phyloP scores from a whole-genome alignment of 331 rosid genomes.

The Prunus yedoensis region DNA sequence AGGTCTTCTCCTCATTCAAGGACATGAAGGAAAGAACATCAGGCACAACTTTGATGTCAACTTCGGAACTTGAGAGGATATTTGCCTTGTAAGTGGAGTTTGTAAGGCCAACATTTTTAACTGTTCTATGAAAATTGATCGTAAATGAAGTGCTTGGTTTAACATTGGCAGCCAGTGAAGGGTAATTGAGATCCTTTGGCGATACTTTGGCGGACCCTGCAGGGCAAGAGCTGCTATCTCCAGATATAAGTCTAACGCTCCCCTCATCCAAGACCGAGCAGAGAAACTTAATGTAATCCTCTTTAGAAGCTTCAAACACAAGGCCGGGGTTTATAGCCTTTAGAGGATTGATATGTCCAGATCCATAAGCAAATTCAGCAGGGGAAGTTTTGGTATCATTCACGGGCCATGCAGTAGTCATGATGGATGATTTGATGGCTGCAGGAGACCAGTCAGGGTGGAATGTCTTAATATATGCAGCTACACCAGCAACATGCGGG shows the following conservation, averaged over 20 bases:
- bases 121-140: conserved; percentile 20
- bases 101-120: conserved; percentile 36
- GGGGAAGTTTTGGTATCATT: not conserved
- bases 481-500: conserved; percentile 46
- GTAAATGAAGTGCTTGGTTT: not conserved
- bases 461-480: conserved; percentile 40
- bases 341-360: conserved; percentile 14
- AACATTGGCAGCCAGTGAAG: not conserved
- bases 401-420: conserved; percentile 33
- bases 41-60: conserved; percentile 11
- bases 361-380: conserved; percentile 6
- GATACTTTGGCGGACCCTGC: not conserved
- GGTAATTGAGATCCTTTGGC: conserved; percentile 1
- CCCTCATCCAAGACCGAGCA: not conserved
- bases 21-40: conserved; percentile 12
- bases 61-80: not conserved
- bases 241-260: not conserved
- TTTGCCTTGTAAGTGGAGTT: conserved; percentile 31
- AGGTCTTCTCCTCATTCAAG: conserved; percentile 6
- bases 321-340: not conserved
- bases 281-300: not conserved
- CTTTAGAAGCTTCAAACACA: not conserved
- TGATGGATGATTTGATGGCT: conserved; percentile 47
- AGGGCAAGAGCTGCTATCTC: conserved; percentile 17
- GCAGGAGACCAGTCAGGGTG: conserved; percentile 52